Percentiles rank a stretch among this genome's conserved stretches.
Evolutionary conservation across 305 asterid species (phyloP).

Genomic region (Solanum chacoense): DNA sequence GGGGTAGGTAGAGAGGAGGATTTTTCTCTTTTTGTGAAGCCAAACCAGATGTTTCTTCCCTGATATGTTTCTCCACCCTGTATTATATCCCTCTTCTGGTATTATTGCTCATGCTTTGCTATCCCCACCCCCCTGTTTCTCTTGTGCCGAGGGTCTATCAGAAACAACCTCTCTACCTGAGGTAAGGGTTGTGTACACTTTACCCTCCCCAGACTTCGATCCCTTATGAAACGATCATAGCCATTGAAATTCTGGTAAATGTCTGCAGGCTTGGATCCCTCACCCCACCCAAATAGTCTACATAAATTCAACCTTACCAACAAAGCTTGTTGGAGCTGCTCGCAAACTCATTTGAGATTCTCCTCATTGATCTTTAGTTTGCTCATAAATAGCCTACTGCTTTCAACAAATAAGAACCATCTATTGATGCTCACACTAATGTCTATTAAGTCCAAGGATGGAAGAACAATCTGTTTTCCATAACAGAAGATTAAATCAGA

Average conservation of each 20-base stretch:
- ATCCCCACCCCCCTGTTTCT: neutral
- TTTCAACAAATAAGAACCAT: neutral
- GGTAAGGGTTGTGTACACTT: neutral
- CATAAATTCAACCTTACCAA: neutral
- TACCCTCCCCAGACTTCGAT: neutral
- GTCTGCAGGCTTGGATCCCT: neutral
- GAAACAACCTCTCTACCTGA: neutral
- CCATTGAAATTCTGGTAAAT: neutral
- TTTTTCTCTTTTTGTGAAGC: neutral
- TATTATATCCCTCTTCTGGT: neutral
- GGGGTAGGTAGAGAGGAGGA: neutral
- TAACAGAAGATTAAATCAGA: neutral
- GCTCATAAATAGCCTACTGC: neutral
- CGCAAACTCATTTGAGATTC: neutral
- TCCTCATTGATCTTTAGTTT: neutral
- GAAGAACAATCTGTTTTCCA: neutral
- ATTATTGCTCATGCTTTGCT: neutral
- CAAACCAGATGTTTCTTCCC: neutral
- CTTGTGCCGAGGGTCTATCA: neutral
- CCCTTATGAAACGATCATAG: neutral
- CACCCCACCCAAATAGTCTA: neutral
- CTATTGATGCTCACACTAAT: neutral
- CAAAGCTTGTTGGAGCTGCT: neutral
- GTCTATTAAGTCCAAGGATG: neutral
- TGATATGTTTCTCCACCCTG: neutral